Base-by-base conservation (phyloP, 106 monocot species). In the Dendrobium officinale region DNA sequence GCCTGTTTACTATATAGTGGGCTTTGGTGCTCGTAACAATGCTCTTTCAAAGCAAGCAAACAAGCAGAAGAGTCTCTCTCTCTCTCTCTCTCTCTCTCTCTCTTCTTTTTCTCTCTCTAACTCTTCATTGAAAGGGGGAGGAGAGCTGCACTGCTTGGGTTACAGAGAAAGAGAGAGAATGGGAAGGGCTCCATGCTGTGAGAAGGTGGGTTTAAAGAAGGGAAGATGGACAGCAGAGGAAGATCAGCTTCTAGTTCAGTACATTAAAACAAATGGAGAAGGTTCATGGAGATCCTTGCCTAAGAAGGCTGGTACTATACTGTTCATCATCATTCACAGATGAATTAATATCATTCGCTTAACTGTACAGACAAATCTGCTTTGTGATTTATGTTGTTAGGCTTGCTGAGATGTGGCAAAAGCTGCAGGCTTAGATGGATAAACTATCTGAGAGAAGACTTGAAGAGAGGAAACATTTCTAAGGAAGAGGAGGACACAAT, bases 171-270 rank as follows among this genome's bases (percentile, higher is more conserved):
- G 3, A 78, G 37, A 37, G 58, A 59, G 40, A 20, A 90, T 90
- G 90, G 88, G 90, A n/a, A 88, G 90, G 79, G 90, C 88, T 22
- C 90, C 90, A 8, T 90, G 90, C 67, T 90, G 87, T 42, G 86
- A 88, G 79, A 90, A 90, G 67, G 81, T 88, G 41, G 90, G 87
- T 29, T 47, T 90, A 79, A 90, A 85, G 80, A 90, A 77, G 64
- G 90, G 90, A 75, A 88, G 83, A 73, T 90, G 90, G 90, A 88
- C 90, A 5, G 27, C 77, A 19, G 88, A 86, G 77, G 90, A 90
- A 68, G 90, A 90, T 27, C 81, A 86, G 33, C 88, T 75, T 18
- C 83, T 90, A 6, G 77, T 77, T 4, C 77, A 73, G 48, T 90
- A 86, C 76, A 86, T 90, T 59, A 29, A 54, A 16, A 58, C 70